Conservation (phyloP, 2,329 filamentous ascomycete species). For the Elsinoe necatrix region DNA sequence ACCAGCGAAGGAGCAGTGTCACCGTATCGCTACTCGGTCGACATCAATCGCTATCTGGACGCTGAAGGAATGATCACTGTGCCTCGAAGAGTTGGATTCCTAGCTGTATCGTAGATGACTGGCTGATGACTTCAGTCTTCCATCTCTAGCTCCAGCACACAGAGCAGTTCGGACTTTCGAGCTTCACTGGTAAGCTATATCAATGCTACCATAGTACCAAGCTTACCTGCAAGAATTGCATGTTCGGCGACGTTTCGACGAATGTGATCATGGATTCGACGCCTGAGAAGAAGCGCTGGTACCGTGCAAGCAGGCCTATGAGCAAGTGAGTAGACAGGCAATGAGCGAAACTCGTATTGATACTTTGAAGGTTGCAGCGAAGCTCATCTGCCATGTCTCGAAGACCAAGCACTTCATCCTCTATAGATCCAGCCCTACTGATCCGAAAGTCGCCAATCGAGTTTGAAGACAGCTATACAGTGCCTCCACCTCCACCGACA, state of each 20-base stretch:
- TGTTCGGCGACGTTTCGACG: conserved; percentile 3
- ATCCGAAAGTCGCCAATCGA: conserved; percentile 12
- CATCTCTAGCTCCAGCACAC: background rate
- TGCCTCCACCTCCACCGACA: conserved; percentile 9
- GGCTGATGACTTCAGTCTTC: background rate
- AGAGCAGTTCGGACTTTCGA: conserved; percentile 12
- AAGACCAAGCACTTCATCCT: conserved; percentile 3
- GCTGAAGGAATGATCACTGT: conserved; percentile 16
- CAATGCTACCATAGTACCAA: no score
- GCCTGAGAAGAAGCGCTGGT: conserved; percentile 11
- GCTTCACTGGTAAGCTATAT: background rate
- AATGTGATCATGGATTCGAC: background rate
- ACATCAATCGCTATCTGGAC: conserved; percentile 20
- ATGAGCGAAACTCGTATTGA: background rate
- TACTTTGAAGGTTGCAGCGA: background rate
- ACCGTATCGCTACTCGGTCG: conserved; percentile 19
- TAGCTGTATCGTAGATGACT: background rate
- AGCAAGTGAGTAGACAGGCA: conserved; percentile 9
- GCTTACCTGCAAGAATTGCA: background rate
- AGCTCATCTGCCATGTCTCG: conserved; percentile 11
- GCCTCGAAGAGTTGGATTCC: background rate
- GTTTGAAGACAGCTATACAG: conserved; percentile 11
- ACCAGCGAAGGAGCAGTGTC: conserved; percentile 7
- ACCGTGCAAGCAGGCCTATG: conserved; percentile 5
- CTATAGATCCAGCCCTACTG: conserved; percentile 9